phyloP scores from a whole-genome alignment of 2,329 filamentous ascomycete genomes.

The Pseudodiploospora longispora region DNA sequence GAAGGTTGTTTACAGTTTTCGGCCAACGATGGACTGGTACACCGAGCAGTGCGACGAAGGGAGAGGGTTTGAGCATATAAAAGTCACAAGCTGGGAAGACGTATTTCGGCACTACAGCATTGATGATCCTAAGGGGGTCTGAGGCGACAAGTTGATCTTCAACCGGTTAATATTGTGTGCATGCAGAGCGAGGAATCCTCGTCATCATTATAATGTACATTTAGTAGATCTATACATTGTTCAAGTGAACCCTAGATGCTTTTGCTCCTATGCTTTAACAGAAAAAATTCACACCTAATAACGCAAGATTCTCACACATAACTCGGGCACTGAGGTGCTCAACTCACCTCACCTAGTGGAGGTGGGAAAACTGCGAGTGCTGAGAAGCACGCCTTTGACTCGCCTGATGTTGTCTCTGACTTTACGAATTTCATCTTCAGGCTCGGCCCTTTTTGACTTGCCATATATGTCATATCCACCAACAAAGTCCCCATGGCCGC shows the following conservation, averaged over 20 bases:
- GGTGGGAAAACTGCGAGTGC: conserved; percentile 63
- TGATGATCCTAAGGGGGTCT: conserved; percentile 9
- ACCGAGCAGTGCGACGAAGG: conserved; percentile 36
- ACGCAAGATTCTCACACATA: too few relatives aligned
- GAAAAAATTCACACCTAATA: too few relatives aligned
- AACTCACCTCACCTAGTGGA: conserved; percentile 21
- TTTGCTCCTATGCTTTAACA: too few relatives aligned
- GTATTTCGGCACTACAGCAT: conserved; percentile 27
- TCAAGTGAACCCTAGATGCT: too few relatives aligned
- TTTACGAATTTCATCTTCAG: conserved; percentile 63
- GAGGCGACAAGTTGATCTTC: too few relatives aligned
- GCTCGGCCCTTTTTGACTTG: conserved; percentile 38
- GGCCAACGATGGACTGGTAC: conserved; percentile 46
- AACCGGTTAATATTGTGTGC: too few relatives aligned
- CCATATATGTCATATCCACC: conserved; percentile 34
- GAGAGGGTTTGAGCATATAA: conserved; percentile 41
- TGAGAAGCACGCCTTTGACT: conserved; percentile 71
- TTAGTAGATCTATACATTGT: too few relatives aligned
- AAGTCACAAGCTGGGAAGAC: conserved; percentile 34
- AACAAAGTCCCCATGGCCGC: conserved; percentile 27
- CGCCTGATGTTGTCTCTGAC: conserved; percentile 68
- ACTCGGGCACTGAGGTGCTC: too few relatives aligned
- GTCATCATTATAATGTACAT: too few relatives aligned
- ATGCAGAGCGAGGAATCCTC: too few relatives aligned
- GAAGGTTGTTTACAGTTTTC: conserved; percentile 29